phyloP scores from a whole-genome alignment of 345 rosid species.

The Euphorbia lathyris region DNA sequence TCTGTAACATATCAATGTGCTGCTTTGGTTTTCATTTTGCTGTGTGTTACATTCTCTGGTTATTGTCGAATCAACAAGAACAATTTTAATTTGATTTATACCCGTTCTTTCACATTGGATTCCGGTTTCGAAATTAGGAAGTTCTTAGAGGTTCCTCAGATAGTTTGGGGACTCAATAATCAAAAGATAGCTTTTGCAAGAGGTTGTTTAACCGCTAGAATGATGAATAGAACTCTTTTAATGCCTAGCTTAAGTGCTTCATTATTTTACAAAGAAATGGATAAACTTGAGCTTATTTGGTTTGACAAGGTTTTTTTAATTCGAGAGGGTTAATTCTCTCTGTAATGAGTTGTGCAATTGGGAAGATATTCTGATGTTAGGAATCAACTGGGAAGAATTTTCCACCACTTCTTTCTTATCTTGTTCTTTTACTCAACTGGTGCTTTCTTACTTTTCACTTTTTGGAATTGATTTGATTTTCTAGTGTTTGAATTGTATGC shows the following conservation, averaged over 20 bases:
- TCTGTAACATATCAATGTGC: conserved; percentile 57
- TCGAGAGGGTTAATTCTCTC: conserved; percentile 62
- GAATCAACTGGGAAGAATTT: conserved; percentile 44
- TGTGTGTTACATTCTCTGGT: conserved; percentile 45
- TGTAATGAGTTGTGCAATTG: conserved; percentile 67
- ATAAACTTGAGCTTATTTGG: conserved; percentile 68
- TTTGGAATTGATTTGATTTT: not conserved
- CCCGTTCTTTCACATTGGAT: conserved; percentile 21
- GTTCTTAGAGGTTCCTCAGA: conserved; percentile 89
- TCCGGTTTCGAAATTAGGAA: conserved; percentile 50
- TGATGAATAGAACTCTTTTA: conserved; percentile 80
- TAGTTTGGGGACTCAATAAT: conserved; percentile 96
- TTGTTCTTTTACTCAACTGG: conserved; percentile 45
- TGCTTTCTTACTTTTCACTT: conserved; percentile 32
- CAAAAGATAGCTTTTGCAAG: conserved; percentile 98
- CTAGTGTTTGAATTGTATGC: not conserved
- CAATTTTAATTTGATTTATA: conserved; percentile 18
- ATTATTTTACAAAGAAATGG: conserved; percentile 84
- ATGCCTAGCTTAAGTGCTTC: conserved; percentile 96
- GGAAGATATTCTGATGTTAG: conserved; percentile 54
- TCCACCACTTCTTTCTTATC: conserved; percentile 25
- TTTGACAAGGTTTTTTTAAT: conserved; percentile 77
- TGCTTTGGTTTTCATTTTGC: conserved; percentile 42
- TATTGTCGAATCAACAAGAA: conserved; percentile 21
- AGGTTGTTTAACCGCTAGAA: conserved; percentile 82